Evolutionary conservation across 805 yeast genomes (phyloP).

Genomic region (Zygoascus bituminiphila): DNA sequence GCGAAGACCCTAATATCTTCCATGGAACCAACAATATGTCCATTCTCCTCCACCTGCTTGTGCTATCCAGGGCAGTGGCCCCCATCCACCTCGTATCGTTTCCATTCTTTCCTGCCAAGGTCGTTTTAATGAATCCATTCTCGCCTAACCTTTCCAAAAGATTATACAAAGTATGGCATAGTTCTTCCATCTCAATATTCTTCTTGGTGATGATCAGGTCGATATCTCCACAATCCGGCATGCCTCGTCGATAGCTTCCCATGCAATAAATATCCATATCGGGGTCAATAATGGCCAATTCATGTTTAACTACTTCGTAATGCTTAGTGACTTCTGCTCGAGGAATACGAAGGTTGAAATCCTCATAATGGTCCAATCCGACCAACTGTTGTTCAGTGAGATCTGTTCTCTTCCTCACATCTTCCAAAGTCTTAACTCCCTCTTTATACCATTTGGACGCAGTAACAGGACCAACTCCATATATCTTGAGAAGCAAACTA

Average conservation of each 20-base stretch:
- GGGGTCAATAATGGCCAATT: constrained; percentile 29
- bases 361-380: constrained; percentile 41
- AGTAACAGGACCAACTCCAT: constrained; percentile 41
- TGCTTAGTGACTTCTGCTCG: constrained; percentile 40
- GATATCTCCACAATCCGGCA: constrained; percentile 42
- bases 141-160: constrained; percentile 23
- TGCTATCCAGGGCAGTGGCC: constrained; percentile 23
- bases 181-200: constrained; percentile 23
- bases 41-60: constrained; percentile 39
- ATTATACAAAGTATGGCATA: constrained; percentile 18
- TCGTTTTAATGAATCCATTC: constrained; percentile 31
- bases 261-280: constrained; percentile 32
- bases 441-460: constrained; percentile 36
- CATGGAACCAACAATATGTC: constrained; percentile 44
- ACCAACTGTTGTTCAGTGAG: constrained; percentile 27
- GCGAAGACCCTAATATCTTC: constrained; percentile 38
- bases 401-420: constrained; percentile 27
- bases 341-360: constrained; percentile 39
- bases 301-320: constrained; percentile 27
- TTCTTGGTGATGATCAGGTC: constrained; percentile 40
- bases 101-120: constrained; percentile 22
- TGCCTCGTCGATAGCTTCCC: constrained; percentile 49
- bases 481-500: constrained; percentile 33
- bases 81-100: constrained; percentile 29
- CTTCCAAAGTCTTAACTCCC: constrained; percentile 35